Base-by-base conservation (phyloP, 2,329 filamentous ascomycete species). In the Epichloe sp. region DNA sequence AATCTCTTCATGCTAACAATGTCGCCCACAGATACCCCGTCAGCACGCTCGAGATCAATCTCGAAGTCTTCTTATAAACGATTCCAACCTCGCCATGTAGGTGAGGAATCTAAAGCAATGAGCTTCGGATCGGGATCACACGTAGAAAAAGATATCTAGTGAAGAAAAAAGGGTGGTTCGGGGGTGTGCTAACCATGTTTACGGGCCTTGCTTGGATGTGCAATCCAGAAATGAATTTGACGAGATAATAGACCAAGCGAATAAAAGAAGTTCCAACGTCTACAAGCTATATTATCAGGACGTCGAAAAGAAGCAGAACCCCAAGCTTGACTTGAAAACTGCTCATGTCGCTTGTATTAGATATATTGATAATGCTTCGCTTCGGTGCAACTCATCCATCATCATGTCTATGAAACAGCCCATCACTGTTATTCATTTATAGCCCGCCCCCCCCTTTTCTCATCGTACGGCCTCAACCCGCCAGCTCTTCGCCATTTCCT, bases 21-120 rank as follows among this genome's bases (percentile, higher is more conserved):
- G 17, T 11, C 37, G 58, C 42, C 44, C 4, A 38, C 17, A 85
- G 82, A 74, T 91, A 90, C 74, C 91, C 93, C 42, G 89, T 95
- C 60, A 96, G 89, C 71, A 89, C 88, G 43, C 71, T 98, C 59
- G 93, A 98, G 74, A 79, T 98, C 65, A 95, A 97, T 69, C 79
- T 97, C 35, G 91, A 97, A 71, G 80, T 86, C 58, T 94, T 98
- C 77, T 75, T 96, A 71, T 95, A 75, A 53, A 44, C 7, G 6
- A 35, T n/a, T 43, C 31, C 4, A 19, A 26, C 3, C 8, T 43
- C 41, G 19, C 8, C 7, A 23, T 12, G 8, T 23, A 42, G 17
- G 17, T 34, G 49, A 51, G 37, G 49, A 56, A 52, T 36, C 26
- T 31, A 31, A 31, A 31, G 44, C 42, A 40, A 40, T 10, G 36